Evolutionary conservation across 148 eudicot species (phyloP), one percentile per base, ranked within the genome.

Genomic region (Tetragonia tetragonoides): DNA sequence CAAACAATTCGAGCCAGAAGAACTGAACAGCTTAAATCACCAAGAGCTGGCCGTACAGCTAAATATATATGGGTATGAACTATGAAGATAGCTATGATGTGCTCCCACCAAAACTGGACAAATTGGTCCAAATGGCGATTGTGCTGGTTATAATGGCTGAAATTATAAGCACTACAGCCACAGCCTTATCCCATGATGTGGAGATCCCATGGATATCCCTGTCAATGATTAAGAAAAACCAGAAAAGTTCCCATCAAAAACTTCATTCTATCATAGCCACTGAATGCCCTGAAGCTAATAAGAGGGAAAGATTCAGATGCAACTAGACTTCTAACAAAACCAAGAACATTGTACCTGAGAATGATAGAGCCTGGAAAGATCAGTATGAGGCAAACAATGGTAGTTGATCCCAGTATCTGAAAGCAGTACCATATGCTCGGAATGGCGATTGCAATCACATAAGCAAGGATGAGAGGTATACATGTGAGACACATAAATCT

Each of bases 391-490:
- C 84, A 89, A 82, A 91, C 86, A 59, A 92, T 91, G 0, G 98
- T 94, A 5, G 98, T 94, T 7, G 97, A 89, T 67, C 98, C 98
- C 82, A 94, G 76, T 56, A 94, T 84, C 81, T 94, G 97, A 70
- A 94, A 94, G 85, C 94, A 92, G 82, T 89, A 92, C 98, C 98
- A 94, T 78, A 94, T 92, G 71, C 90, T 86, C 37, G 98, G 98
- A 75, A 94, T 82, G 16, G 86, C 89, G 15, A 92, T 85, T 23
- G 98, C 93, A 0, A 83, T 86, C 40, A 81, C 24, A 77, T 94
- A 92, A 38, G 82, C 86, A 67, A 92, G 85, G 49, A 81, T 75
- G 11, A 94, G 92, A 37, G 88, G 77, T 44, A 72, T 37, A 70
- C 84, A 82, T 6, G 97, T 92, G 23, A 94, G 87, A 14, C 88